Evolutionary conservation across 805 yeast genomes (phyloP), one percentile per base, ranked within the genome.

Genomic region (Candida boidinii): DNA sequence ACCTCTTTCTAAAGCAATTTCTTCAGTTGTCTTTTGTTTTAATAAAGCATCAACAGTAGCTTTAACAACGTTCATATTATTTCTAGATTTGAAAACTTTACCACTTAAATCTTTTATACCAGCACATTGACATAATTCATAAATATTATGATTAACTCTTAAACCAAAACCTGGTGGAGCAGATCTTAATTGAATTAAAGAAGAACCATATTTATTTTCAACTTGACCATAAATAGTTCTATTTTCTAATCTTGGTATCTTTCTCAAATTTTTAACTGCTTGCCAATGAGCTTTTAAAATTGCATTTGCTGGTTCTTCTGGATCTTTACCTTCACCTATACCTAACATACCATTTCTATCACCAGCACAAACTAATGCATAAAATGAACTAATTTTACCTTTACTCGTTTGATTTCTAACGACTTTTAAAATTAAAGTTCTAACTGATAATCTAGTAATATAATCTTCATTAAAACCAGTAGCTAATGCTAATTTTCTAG

Each of bases 121-220:
- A 1, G 88, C 95, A 38, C 87, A 77, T 54, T 81, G 83, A 58
- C 96, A 88, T 37, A 92, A 76, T 62, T 87, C 96, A 49, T 79
- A 86, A 42, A 92, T 78, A 56, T 80, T 75, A 44, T 84, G 94
- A 61, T 88, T 88, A 29, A 87, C 95, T 48, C 96, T 72, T 39
- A 92, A 69, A 15, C 98, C 98, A 42, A 81, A 81, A 49, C 96
- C 97, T 1, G 95, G 79, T 17, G 95, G 92, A 1, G 95, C 88
- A 3, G 94, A 75, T 53, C 87, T 75, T 48, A 92, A 64, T 45
- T 78, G 74, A 45, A 92, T 69, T 46, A 80, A 73, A 34, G 87
- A 88, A 24, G 96, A 94, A 49, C 88, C 96, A 60, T 64, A 85
- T 54, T 86, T 85, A 61, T 79, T 69, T 46, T 81, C 82, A 35